Base-by-base conservation (phyloP, 2,329 filamentous ascomycete species). In the Annulohypoxylon truncatum region DNA sequence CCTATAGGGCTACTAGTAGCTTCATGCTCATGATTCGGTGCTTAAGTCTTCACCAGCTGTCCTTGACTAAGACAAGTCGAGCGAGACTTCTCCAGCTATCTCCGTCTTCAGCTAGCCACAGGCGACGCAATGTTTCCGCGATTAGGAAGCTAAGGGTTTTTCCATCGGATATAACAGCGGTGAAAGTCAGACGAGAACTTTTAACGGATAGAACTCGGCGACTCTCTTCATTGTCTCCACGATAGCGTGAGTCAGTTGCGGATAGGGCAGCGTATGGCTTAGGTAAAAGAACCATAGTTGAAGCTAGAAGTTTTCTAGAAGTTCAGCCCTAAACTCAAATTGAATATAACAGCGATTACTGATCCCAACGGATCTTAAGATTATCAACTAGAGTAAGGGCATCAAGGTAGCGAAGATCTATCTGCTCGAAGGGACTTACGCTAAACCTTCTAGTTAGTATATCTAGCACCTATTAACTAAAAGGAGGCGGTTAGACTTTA, bases 251-350 rank as follows among this genome's bases (percentile, higher is more conserved):
- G 48, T 65, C 53, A 68, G 56, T 51, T 12, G 22, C 29, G 31
- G n/a, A 55, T 31, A 9, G 20, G 2, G 33, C 22, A 28, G 13
- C 26, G 15, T 28, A n/a, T 44, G 47, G 26, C 26, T 51, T 46
- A 63, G 47, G 28, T 42, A 38, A 33, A 15, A 42, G 31, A 20
- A 29, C 10, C 24, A 46, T 40, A 47, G 18, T 24, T 47, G 24
- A n/a, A 20, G 31, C 47, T 53, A 61, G 52, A 51, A 40, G n/a
- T 20, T 28, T 46, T 61, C 52, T 55, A 65, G 61, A 61, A 33
- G 13, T 20, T 38, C 53, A 40, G 48, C 44, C 57, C 31, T 52
- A 40, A 62, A 48, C 40, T 20, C 8, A 33, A 22, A 10, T 22
- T 47, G 24, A 38, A 10, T 31, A 61, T 35, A 53, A 31, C 18